Base-by-base conservation (phyloP, 805 yeast genomes). In the Saturnispora saitoi region DNA sequence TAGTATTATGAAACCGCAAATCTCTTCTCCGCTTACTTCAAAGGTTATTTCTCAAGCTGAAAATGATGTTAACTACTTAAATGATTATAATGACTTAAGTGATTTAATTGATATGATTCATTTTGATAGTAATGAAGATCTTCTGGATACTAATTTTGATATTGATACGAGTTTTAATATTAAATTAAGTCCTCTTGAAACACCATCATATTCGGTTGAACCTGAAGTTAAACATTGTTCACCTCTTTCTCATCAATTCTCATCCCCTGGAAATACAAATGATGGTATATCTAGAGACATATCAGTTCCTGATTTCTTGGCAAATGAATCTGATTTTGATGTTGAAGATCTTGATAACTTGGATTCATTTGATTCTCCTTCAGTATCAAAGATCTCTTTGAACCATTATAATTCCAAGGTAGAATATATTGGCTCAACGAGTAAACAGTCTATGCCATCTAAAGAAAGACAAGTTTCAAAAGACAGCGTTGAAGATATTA, bases 61-160 rank as follows among this genome's bases (percentile, higher is more conserved):
- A 5, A 29, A 45, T 17, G 51, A 42, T 15, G 50, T 45, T 28
- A 50, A 52, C 2, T 62, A 61, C 11, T 41, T 64, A 7, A 50
- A 52, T 3, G 64, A 61, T 11, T 41, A 63, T 7, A 50, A 52
- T 3, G 64, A 61, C 10, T 39, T 64, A 10, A 51, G 45, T 43
- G 66, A 62, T n/a, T 42, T 64, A n/a, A 58, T 63, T 53, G 55
- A 59, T 42, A 54, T 61, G 57, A 58, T 64, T 28, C 56, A 59
- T 32, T 64, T 64, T 49, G 60, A 59, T 39, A 28, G 20, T 4
- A 59, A 57, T 28, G 63, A 56, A 32, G 54, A 55, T 40, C 48
- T 48, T 4, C 44, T 55, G 12, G 60, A 63, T 45, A 60, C 66
- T 2, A 50, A 53, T 45, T 62, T 63, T 45, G 45, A 60, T 40